Base-by-base conservation (phyloP, 768 basidiomycete genomes). In the Leccinum pellstonianum region DNA sequence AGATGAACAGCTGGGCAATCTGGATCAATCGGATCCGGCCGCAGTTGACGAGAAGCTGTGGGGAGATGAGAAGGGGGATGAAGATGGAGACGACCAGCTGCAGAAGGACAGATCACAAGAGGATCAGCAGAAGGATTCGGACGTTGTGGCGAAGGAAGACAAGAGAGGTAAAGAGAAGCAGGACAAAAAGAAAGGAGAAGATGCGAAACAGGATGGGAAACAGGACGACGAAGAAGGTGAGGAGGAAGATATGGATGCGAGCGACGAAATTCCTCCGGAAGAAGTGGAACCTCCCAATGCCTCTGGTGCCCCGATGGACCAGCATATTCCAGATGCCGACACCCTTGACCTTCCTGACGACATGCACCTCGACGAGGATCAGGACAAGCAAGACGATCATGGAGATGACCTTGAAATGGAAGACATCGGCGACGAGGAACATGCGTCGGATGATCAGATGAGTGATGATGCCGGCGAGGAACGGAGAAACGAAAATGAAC, bases 31-130 rank as follows among this genome's bases (percentile, higher is more conserved):
- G 17, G 96, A 98, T 75, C 89, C 92, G 9, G 80, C 85, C 25
- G 87, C 88, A 0, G 83, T 97, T 15, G 96, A 98, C 69, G 96
- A 99, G 77, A 98, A 98, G 77, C 78, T 99, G 64, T 98, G 97
- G 96, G 94, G 91, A 19, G 91, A 95, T 62, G 89, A 96, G 65
- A 73, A 79, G 53, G 83, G 83, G 12, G 80, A 84, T 4, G 79
- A 83, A 27, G 80, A 85, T n/a, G 52, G 56, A 53, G 69, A 80
- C n/a, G 74, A 84, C 50, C 84, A 86, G 69, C 76, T 81, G 23
- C 77, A 85, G 57, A 76, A 90, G 62, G 86, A 91, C 62, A 82
- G 79, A 64, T 85, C 86, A 38, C 77, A 78, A 55, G 73, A 79
- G 46, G 52, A 66, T 76, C 76, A 69, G 72, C 76, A 2, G 66